Base-by-base conservation (phyloP, 352 stramenopile species). In the Pythium insidiosum region DNA sequence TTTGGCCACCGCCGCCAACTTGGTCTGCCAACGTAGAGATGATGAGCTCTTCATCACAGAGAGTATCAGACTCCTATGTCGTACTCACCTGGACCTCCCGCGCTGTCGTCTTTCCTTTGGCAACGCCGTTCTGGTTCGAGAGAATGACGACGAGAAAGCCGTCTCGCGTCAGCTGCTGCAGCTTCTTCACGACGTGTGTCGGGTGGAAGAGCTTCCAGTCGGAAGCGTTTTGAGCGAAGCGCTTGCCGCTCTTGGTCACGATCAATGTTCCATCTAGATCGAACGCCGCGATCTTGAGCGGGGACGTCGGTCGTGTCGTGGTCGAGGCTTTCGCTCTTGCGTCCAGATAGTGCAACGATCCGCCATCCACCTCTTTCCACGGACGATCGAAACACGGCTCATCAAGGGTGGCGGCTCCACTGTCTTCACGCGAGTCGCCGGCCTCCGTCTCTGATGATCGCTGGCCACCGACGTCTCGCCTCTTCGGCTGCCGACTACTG, bases 111-210 rank as follows among this genome's bases (percentile, higher is more conserved):
- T 89, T 86, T 34, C 81, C 79, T 54, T 86, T 88, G 28, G 72
- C 73, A 19, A 94, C 61, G 9, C 81, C 81, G 29, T 89, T 88
- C 47, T 94, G 81, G 61, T 94, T 94, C 18, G 81, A 94, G 36
- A 91, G 73, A 24, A 94, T 69, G 5, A 75, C 63, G 12, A 94
- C 51, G 28, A 58, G 56, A 46, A 69, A 90, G 0, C 71, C 73
- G 6, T 76, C 55, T 6, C 44, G 41, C 12, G 52, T 56, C 22
- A 91, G 53, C 18, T 74, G 50, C 21, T 50, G 26, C 16, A 94
- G 57, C 39, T 82, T 88, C 1, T 61, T 28, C 1, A 42, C 46
- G 18, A 89, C 79, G 5, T 59, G 58, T 7, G 58, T 73, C 5
- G 73, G 50, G 61, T 94, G 68, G 46, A 88, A 77, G 51, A 65